Percentiles rank a stretch among this genome's conserved stretches.
Conservation (phyloP, 2,329 filamentous ascomycete genomes). For the Aciculosporium take region DNA sequence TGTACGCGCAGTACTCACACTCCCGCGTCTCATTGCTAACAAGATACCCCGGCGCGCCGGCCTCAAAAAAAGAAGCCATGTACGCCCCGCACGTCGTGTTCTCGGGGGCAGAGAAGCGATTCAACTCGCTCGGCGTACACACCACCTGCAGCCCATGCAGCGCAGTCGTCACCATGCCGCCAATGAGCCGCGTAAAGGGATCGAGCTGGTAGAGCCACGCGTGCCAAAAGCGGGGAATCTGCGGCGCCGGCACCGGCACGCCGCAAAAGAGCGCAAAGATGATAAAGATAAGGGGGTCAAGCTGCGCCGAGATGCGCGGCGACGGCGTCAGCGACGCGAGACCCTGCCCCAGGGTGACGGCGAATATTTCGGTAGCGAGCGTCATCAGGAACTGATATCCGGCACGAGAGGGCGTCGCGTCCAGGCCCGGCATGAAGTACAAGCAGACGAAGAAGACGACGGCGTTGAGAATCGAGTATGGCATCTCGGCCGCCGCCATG, state of each 20-base stretch:
- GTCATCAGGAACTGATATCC: constrained; percentile 83
- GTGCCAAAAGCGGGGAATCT: constrained; percentile 68
- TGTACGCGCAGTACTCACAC: constrained; percentile 75
- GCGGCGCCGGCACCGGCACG: constrained; percentile 63
- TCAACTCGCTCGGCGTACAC: constrained; percentile 49
- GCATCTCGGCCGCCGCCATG: constrained; percentile 72
- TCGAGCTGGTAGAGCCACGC: constrained; percentile 72
- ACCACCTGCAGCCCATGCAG: constrained; percentile 50
- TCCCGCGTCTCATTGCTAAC: constrained; percentile 46
- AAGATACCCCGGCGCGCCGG: constrained; percentile 59
- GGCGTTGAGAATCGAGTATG: constrained; percentile 69
- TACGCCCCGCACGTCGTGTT: constrained; percentile 61
- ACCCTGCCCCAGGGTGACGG: constrained; percentile 64
- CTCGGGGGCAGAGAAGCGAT: constrained; percentile 50
- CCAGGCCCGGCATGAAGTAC: constrained; percentile 73
- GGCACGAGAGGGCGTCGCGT: constrained; percentile 45
- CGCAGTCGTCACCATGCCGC: constrained; percentile 66
- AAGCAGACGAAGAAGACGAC: constrained; percentile 69
- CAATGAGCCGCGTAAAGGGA: constrained; percentile 69
- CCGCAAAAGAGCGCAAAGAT: constrained; percentile 78
- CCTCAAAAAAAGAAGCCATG: constrained; percentile 55
- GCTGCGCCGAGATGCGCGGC: constrained; percentile 63
- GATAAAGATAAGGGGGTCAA: constrained; percentile 73
- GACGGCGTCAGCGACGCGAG: constrained; percentile 65
- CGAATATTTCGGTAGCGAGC: constrained; percentile 71